Conservation (phyloP, 257 asterid species). For the Nicotiana obtusifolia region DNA sequence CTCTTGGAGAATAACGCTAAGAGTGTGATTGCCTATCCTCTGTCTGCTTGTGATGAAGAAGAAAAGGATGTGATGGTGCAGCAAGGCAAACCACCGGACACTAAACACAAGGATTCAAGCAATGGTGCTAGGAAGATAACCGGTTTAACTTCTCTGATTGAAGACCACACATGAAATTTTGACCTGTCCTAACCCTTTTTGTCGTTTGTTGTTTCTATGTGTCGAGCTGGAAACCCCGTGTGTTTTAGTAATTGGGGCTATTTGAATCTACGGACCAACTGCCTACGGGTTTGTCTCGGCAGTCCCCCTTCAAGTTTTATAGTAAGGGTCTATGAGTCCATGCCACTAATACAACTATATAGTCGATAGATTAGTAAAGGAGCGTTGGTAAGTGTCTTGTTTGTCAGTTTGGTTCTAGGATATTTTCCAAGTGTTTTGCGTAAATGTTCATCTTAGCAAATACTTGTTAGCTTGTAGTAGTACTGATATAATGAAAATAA, state of each 20-base stretch:
- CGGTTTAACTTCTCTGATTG: conserved; percentile 69
- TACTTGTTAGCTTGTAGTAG: neutral
- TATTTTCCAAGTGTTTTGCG: neutral
- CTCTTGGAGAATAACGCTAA: neutral
- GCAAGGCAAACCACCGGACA: conserved; percentile 44
- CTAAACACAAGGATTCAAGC: conserved; percentile 45
- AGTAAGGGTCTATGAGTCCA: conserved; percentile 46
- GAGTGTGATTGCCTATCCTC: neutral
- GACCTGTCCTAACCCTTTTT: conserved; percentile 10
- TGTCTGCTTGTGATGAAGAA: neutral
- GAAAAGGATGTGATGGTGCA: conserved; percentile 9
- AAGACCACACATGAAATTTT: conserved; percentile 41
- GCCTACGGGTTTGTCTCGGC: neutral
- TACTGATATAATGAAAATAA: neutral
- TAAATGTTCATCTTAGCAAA: neutral
- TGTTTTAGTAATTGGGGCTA: conserved; percentile 13
- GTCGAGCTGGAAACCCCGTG: neutral
- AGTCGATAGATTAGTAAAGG: neutral
- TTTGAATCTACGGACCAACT: neutral
- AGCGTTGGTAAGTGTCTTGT: neutral
- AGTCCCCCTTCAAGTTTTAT: conserved; percentile 52
- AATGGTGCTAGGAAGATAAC: conserved; percentile 47
- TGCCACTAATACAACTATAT: conserved; percentile 1
- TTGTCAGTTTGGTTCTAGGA: neutral
- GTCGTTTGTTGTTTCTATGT: neutral